Conservation (phyloP, 2,329 filamentous ascomycete genomes). For the Hypoxylon sp. region DNA sequence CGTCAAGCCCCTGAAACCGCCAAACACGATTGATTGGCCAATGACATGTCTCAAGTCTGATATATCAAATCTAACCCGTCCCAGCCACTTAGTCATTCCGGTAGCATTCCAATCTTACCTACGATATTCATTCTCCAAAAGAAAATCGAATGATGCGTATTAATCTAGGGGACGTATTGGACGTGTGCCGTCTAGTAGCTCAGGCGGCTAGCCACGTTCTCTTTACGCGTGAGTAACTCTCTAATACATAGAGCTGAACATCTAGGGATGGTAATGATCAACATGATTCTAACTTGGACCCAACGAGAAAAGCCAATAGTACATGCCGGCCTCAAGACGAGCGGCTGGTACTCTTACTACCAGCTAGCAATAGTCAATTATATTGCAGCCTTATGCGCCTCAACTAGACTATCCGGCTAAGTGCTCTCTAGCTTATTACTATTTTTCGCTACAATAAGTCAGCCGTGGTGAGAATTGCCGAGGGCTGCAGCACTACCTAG, state of each 20-base stretch:
- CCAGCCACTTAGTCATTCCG: conserved; percentile 6
- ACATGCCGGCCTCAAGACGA: neutral
- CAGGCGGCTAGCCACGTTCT: conserved; percentile 11
- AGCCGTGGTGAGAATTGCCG: neutral
- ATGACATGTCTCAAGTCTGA: conserved; percentile 6
- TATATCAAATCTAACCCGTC: conserved; percentile 1
- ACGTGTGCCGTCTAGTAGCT: conserved; percentile 12
- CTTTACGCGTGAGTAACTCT: conserved; percentile 3
- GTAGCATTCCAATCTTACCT: conserved; percentile 4
- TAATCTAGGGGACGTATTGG: conserved; percentile 3
- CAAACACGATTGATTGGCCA: conserved; percentile 6
- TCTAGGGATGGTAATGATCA: conserved; percentile 24
- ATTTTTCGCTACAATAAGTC: neutral
- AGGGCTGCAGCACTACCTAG: neutral
- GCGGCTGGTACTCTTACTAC: neutral
- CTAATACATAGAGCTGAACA: conserved; percentile 31
- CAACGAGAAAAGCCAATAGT: conserved; percentile 8
- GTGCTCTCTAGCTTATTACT: conserved; percentile 3
- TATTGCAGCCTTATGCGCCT: conserved; percentile 13
- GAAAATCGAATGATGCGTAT: conserved; percentile 12
- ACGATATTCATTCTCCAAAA: conserved; percentile 16
- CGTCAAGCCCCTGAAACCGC: neutral
- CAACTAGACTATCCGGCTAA: neutral
- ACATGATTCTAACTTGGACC: neutral
- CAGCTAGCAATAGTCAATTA: neutral